Conservation (phyloP, 1,284 basidiomycete genomes). For the Chondrostereum purpureum region DNA sequence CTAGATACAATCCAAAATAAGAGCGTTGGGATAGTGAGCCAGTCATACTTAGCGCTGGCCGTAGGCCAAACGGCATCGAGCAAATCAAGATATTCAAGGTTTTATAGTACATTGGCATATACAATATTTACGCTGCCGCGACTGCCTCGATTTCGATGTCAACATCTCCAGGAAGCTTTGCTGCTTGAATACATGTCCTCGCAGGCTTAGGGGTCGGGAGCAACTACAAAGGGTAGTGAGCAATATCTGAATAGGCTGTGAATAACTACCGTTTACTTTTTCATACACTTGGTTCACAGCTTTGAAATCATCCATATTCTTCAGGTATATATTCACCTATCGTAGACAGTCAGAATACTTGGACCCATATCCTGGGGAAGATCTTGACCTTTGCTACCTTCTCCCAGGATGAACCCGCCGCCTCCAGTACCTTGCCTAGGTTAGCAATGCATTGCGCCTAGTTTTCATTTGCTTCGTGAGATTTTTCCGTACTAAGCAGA, state of each 20-base stretch:
- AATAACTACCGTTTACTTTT: conserved; percentile 26
- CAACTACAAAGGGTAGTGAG: conserved; percentile 23
- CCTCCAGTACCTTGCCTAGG: conserved; percentile 42
- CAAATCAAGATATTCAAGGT: no score
- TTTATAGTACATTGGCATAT: no score
- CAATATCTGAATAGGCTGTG: neutral
- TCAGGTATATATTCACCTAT: conserved; percentile 54
- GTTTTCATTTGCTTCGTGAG: conserved; percentile 3
- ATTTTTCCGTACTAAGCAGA: neutral
- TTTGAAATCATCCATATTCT: conserved; percentile 49
- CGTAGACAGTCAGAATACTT: conserved; percentile 21
- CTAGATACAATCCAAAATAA: no score
- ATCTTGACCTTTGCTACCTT: conserved; percentile 38
- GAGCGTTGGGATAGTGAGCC: no score
- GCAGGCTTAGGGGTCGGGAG: conserved; percentile 67
- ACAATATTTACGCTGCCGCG: conserved; percentile 29
- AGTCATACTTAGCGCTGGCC: no score
- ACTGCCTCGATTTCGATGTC: conserved; percentile 77
- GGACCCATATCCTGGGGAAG: conserved; percentile 1
- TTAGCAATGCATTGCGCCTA: conserved; percentile 53
- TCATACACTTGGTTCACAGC: conserved; percentile 54
- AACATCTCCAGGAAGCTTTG: conserved; percentile 69
- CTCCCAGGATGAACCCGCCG: conserved; percentile 51
- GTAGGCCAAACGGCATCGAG: no score
- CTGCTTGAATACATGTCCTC: conserved; percentile 75